Conservation (phyloP, 345 rosid species). For the Durio zibethinus region DNA sequence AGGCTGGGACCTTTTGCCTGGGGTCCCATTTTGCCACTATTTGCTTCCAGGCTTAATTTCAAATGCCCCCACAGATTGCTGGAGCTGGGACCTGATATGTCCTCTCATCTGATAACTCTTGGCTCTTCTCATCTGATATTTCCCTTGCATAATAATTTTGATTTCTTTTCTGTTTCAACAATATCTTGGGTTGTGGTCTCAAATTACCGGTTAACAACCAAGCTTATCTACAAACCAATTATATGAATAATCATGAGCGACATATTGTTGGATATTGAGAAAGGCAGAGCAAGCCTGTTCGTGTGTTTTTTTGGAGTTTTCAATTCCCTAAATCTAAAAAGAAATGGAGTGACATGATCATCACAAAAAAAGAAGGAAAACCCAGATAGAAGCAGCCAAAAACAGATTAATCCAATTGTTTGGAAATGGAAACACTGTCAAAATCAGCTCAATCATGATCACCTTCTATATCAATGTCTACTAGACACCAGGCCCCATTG, state of each 20-base stretch:
- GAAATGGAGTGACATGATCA: not conserved
- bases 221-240: constrained; percentile 3
- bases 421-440: constrained; percentile 1
- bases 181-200: constrained; percentile 5
- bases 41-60: not conserved
- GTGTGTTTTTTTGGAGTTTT: not conserved
- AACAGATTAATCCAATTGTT: constrained; percentile 21
- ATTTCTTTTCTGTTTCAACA: not conserved
- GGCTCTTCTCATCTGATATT: not conserved
- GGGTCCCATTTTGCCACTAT: not conserved
- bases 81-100: not conserved
- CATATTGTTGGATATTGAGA: not conserved
- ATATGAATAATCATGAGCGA: not conserved
- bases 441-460: constrained; percentile 12
- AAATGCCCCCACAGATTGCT: constrained; percentile 7
- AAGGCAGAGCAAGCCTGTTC: not conserved
- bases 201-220: constrained; percentile 3
- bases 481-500: constrained; percentile 22
- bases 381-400: constrained; percentile 37
- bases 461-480: constrained; percentile 26
- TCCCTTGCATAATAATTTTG: not conserved
- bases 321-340: not conserved
- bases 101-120: not conserved
- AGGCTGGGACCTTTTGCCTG: not conserved
- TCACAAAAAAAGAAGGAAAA: not conserved